Percentiles rank a stretch among this genome's conserved stretches.
Conservation (phyloP, 2,329 filamentous ascomycete genomes). For the Monosporascus sp. region DNA sequence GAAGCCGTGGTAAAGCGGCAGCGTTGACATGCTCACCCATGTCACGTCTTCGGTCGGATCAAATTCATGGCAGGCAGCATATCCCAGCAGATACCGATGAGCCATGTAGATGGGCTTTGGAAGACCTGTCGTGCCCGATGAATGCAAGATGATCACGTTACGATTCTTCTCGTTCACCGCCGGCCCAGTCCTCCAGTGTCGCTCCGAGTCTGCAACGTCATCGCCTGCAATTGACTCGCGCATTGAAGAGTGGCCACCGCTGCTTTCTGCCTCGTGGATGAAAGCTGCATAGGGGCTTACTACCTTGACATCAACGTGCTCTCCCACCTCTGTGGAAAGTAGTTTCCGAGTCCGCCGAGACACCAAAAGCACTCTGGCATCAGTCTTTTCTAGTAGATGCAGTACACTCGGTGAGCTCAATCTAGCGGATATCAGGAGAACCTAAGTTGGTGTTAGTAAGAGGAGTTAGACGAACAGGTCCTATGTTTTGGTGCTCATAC, state of each 20-base stretch:
- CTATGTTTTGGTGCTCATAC: background rate
- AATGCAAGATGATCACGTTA: slow-evolving; percentile 26
- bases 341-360: slow-evolving; percentile 6
- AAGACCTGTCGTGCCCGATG: slow-evolving; percentile 30
- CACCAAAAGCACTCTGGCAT: slow-evolving; percentile 7
- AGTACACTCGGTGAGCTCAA: slow-evolving; percentile 11
- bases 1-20: slow-evolving; percentile 32
- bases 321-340: slow-evolving; percentile 3
- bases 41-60: slow-evolving; percentile 10
- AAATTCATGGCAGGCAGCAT: slow-evolving; percentile 24
- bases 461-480: too few relatives aligned
- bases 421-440: slow-evolving; percentile 19
- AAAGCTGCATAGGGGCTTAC: background rate
- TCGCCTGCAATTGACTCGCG: background rate
- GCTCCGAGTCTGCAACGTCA: background rate
- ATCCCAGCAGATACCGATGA: slow-evolving; percentile 24
- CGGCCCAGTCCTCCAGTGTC: background rate
- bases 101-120: slow-evolving; percentile 30
- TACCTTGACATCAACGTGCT: background rate
- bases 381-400: slow-evolving; percentile 12
- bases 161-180: slow-evolving; percentile 16
- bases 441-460: slow-evolving; percentile 1
- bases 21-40: slow-evolving; percentile 26
- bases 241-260: background rate
- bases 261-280: background rate